Evolutionary conservation across 2,329 filamentous ascomycete species (phyloP).

Genomic region (Phialophora macrospora): DNA sequence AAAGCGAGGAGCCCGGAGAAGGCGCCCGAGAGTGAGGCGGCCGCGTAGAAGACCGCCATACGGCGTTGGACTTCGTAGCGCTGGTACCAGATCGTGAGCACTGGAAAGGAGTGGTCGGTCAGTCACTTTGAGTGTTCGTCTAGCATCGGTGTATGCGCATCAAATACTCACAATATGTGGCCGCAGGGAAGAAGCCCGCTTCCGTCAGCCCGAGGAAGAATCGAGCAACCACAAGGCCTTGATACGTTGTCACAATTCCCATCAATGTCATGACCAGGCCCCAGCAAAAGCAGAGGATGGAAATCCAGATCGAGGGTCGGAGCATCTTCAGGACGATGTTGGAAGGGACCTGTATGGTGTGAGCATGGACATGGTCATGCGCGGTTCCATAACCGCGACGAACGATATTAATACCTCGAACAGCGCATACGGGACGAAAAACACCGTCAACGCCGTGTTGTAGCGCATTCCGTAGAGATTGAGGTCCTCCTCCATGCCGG

Average conservation of each 20-base stretch:
- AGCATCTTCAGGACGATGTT: slow-evolving; percentile 53
- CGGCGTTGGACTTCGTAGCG: slow-evolving; percentile 42
- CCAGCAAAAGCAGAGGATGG: slow-evolving; percentile 54
- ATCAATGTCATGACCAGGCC: slow-evolving; percentile 50
- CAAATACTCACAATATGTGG: slow-evolving; percentile 39
- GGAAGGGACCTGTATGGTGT: slow-evolving; percentile 42
- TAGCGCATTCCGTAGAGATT: slow-evolving; percentile 42
- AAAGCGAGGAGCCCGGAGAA: slow-evolving; percentile 58
- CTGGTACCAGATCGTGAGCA: slow-evolving; percentile 45
- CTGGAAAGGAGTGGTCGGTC: not conserved
- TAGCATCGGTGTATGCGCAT: not conserved
- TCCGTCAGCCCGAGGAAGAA: slow-evolving; percentile 57
- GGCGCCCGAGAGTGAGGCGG: slow-evolving; percentile 46
- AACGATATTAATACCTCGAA: slow-evolving; percentile 42
- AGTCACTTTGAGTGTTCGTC: not conserved
- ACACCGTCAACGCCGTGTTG: slow-evolving; percentile 48
- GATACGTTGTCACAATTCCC: slow-evolving; percentile 59
- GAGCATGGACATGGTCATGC: not conserved
- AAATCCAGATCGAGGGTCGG: slow-evolving; percentile 59
- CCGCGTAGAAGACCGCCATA: slow-evolving; percentile 42
- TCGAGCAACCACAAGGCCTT: slow-evolving; percentile 56
- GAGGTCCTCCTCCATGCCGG: slow-evolving; percentile 40
- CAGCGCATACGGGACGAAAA: slow-evolving; percentile 49
- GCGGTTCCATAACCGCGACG: not conserved
- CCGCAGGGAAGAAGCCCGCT: slow-evolving; percentile 27